Percentiles rank a stretch among this genome's conserved stretches.
phyloP scores from a whole-genome alignment of 108 stramenopile species.

The Cyclotella choctawhatcheeana region DNA sequence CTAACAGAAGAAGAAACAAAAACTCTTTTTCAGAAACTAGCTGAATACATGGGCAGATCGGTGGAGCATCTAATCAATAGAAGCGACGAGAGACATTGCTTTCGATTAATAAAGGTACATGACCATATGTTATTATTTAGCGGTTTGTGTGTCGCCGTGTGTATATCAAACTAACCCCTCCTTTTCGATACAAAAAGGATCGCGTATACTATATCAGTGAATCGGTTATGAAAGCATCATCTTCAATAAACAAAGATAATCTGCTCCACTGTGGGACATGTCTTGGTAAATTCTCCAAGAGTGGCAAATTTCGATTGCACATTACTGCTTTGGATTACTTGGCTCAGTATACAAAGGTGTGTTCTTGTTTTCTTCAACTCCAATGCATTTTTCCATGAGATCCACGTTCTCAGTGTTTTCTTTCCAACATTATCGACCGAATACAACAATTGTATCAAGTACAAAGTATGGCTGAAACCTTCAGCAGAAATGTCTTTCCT shows the following conservation, averaged over 20 bases:
- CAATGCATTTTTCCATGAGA: not conserved
- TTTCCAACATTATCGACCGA: not conserved
- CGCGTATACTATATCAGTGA: conserved; percentile 97
- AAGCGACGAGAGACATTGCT: conserved; percentile 87
- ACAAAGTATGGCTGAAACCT: conserved; percentile 99
- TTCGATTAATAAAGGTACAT: conserved; percentile 81
- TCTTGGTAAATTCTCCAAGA: conserved; percentile 98
- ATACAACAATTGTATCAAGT: conserved; percentile 28
- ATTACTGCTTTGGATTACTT: conserved; percentile 96
- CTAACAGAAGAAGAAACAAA: conserved; percentile 98
- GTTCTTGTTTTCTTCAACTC: not conserved
- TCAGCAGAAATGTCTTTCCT: conserved; percentile 98
- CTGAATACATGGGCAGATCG: conserved; percentile 97
- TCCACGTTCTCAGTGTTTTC: not conserved
- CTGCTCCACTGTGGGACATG: conserved; percentile 94
- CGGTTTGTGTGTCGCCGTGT: not conserved
- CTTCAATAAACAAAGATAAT: conserved; percentile 82
- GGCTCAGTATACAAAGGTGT: conserved; percentile 91
- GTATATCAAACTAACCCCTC: not conserved
- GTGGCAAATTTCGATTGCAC: conserved; percentile 95
- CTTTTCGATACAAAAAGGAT: conserved; percentile 53
- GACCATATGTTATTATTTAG: not conserved
- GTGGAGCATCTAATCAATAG: conserved; percentile 90
- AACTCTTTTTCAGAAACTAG: conserved; percentile 95
- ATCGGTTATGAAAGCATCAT: conserved; percentile 83